Conservation (phyloP, 345 rosid species). For the Pistacia atlantica region DNA sequence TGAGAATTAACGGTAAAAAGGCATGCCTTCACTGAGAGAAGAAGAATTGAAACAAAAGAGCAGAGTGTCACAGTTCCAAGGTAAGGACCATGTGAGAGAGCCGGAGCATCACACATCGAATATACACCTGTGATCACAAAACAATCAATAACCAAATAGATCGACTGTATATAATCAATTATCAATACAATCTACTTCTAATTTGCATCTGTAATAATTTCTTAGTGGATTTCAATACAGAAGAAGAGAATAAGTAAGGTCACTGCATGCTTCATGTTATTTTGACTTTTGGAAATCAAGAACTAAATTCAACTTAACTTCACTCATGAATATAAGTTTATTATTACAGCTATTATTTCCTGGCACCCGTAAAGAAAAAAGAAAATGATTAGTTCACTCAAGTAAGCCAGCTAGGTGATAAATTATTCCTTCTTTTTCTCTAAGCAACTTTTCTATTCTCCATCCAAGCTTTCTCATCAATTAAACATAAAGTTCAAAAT, state of each 20-base stretch:
- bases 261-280: too few relatives aligned
- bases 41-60: conserved; percentile 65
- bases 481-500: background rate
- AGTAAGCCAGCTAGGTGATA: background rate
- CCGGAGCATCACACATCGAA: conserved; percentile 69
- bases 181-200: background rate
- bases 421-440: background rate
- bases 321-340: background rate
- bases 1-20: conserved; percentile 80
- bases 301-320: background rate
- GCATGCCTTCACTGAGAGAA: conserved; percentile 83
- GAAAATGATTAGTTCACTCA: background rate
- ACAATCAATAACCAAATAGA: conserved; percentile 5
- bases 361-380: background rate
- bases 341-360: background rate
- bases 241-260: too few relatives aligned
- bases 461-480: background rate
- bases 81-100: conserved; percentile 89
- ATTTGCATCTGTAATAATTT: background rate
- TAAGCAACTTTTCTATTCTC: background rate
- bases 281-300: too few relatives aligned
- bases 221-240: background rate
- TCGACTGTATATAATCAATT: background rate
- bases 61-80: conserved; percentile 81
- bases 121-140: conserved; percentile 66